Conservation (phyloP, 2,329 filamentous ascomycete genomes). For the Phaeoacremonium minimum region DNA sequence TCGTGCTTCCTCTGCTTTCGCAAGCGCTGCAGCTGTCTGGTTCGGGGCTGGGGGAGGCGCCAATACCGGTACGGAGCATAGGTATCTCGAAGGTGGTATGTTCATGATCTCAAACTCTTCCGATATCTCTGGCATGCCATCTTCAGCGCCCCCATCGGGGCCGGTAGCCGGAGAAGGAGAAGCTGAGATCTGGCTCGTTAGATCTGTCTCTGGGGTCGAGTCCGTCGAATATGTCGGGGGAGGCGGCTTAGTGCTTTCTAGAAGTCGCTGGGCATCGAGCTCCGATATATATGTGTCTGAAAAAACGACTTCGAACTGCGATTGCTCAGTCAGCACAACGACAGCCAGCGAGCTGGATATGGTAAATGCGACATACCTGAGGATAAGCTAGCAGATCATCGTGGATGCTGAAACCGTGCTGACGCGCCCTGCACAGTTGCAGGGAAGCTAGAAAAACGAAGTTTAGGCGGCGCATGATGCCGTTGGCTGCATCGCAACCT, state of each 20-base stretch:
- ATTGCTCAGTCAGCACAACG: background rate
- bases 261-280: constrained; percentile 59
- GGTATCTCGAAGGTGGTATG: constrained; percentile 64
- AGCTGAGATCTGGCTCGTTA: constrained; percentile 28
- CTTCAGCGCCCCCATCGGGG: constrained; percentile 18
- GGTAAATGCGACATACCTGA: constrained; percentile 54
- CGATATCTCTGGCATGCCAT: constrained; percentile 26
- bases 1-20: constrained; percentile 71
- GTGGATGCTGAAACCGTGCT: constrained; percentile 72
- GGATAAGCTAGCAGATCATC: constrained; percentile 85
- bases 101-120: constrained; percentile 71
- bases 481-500: constrained; percentile 22
- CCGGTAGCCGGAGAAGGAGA: constrained; percentile 24
- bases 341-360: background rate
- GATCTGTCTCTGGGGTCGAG: constrained; percentile 28
- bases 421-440: constrained; percentile 42
- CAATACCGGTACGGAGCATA: constrained; percentile 80
- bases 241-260: constrained; percentile 34
- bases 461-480: constrained; percentile 47
- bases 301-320: constrained; percentile 76
- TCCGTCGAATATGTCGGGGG: constrained; percentile 34
- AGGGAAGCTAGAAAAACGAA: constrained; percentile 37
- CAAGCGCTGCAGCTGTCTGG: constrained; percentile 62
- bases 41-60: constrained; percentile 52
- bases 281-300: constrained; percentile 69